phyloP scores from a whole-genome alignment of 2,329 filamentous ascomycete genomes.

The Fusarium sp. region DNA sequence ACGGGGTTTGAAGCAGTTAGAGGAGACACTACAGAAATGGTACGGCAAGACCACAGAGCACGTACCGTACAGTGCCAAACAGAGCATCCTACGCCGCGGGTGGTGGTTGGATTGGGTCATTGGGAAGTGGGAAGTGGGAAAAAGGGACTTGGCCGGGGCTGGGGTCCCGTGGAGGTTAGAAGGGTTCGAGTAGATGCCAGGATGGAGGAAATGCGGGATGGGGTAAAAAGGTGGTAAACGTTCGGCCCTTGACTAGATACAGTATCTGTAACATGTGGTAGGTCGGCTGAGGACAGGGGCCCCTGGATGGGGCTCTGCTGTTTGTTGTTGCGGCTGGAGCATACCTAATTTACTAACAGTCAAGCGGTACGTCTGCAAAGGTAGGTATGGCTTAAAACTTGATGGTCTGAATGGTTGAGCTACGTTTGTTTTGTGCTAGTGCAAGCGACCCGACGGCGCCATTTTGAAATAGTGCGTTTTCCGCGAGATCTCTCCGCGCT shows the following conservation, averaged over 20 bases:
- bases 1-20: slow-evolving; percentile 34
- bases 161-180: slow-evolving; percentile 35
- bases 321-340: slow-evolving; percentile 32
- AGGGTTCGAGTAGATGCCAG: slow-evolving; percentile 22
- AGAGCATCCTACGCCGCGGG: slow-evolving; percentile 23
- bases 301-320: slow-evolving; percentile 41
- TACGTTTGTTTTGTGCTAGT: slow-evolving; percentile 11
- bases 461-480: slow-evolving; percentile 10
- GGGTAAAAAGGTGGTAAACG: slow-evolving; percentile 36
- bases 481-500: slow-evolving; percentile 22
- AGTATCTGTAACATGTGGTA: slow-evolving; percentile 39
- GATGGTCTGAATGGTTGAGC: slow-evolving; percentile 18
- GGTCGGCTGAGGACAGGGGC: slow-evolving; percentile 33
- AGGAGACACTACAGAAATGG: slow-evolving; percentile 17
- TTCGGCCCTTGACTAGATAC: slow-evolving; percentile 29
- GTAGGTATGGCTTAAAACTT: slow-evolving; percentile 2
- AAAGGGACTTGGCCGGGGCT: slow-evolving; percentile 38
- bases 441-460: slow-evolving; percentile 18
- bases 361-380: slow-evolving; percentile 3
- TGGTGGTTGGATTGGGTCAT: slow-evolving; percentile 20
- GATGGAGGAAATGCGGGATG: slow-evolving; percentile 35
- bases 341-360: slow-evolving; percentile 17
- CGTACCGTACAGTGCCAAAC: slow-evolving; percentile 25
- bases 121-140: slow-evolving; percentile 17
- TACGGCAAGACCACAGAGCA: background rate